A percentile compares a stretch with the other conserved stretches of the same genome.
phyloP scores from a whole-genome alignment of 2,329 filamentous ascomycete genomes.

The Epichloe gansuensis region DNA sequence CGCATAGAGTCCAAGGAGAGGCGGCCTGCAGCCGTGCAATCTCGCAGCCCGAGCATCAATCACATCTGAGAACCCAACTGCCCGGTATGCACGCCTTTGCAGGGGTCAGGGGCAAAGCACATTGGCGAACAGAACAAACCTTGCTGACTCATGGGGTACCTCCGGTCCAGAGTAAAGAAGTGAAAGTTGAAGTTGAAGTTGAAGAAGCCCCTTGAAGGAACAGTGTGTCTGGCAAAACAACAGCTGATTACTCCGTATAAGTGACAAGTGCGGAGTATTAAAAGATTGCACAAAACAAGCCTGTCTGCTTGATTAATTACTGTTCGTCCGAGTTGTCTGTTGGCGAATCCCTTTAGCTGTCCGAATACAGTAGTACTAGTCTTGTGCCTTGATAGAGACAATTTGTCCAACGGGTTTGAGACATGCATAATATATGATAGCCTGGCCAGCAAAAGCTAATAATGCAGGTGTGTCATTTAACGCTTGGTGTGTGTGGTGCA shows the following conservation, averaged over 20 bases:
- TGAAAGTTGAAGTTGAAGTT: neutral
- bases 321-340: no score
- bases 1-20: neutral
- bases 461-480: neutral
- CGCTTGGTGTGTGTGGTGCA: neutral
- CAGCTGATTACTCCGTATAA: no score
- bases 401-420: neutral
- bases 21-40: constrained; percentile 4
- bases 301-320: no score
- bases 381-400: neutral
- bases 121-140: neutral
- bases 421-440: neutral
- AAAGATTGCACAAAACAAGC: no score
- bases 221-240: no score
- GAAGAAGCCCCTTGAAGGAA: no score
- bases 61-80: constrained; percentile 6
- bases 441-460: neutral
- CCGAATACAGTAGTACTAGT: no score
- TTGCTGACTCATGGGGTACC: neutral
- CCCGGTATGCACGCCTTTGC: constrained; percentile 2
- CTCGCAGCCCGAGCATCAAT: neutral
- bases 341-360: no score
- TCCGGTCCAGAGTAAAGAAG: neutral
- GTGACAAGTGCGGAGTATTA: no score
- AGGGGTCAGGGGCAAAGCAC: neutral